These are phyloP conservation scores for Picochlorum sp. DNA, from an alignment of 139 green algal species.

Conservation along the genomic window DNA sequence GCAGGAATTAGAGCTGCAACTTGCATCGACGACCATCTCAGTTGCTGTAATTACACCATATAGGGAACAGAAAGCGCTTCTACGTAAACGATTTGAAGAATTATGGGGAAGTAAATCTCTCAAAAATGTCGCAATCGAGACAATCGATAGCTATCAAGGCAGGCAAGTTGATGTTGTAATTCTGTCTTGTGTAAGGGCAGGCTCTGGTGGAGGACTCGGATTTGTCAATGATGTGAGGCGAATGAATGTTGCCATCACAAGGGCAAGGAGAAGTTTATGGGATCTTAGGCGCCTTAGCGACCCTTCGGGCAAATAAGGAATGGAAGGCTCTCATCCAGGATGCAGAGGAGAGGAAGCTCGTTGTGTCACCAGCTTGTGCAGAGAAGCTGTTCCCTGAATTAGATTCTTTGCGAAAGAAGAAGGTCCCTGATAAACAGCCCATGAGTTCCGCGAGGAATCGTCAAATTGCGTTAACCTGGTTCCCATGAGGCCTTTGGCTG, in stretches of 20 bases:
- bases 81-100: slow-evolving; percentile 50
- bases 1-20: slow-evolving; percentile 3
- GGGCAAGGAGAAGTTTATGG: slow-evolving; percentile 67
- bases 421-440: too few relatives aligned
- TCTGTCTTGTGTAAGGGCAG: slow-evolving; percentile 73
- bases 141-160: slow-evolving; percentile 88
- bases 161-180: slow-evolving; percentile 92
- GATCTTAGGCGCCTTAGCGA: slow-evolving; percentile 57
- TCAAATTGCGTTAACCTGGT: too few relatives aligned
- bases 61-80: slow-evolving; percentile 52
- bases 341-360: slow-evolving; percentile 28
- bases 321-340: slow-evolving; percentile 54
- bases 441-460: too few relatives aligned
- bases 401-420: background rate
- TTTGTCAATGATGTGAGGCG: slow-evolving; percentile 60
- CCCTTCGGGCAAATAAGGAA: slow-evolving; percentile 38
- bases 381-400: slow-evolving; percentile 37
- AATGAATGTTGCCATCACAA: slow-evolving; percentile 84
- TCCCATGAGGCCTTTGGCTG: too few relatives aligned
- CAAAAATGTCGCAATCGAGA: slow-evolving; percentile 68
- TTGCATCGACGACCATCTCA: background rate
- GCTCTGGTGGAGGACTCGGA: slow-evolving; percentile 10
- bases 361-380: slow-evolving; percentile 48
- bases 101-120: slow-evolving; percentile 30
- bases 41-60: slow-evolving; percentile 88